Base-by-base conservation (phyloP, 106 monocot species). In the Apostasia ramifera region DNA sequence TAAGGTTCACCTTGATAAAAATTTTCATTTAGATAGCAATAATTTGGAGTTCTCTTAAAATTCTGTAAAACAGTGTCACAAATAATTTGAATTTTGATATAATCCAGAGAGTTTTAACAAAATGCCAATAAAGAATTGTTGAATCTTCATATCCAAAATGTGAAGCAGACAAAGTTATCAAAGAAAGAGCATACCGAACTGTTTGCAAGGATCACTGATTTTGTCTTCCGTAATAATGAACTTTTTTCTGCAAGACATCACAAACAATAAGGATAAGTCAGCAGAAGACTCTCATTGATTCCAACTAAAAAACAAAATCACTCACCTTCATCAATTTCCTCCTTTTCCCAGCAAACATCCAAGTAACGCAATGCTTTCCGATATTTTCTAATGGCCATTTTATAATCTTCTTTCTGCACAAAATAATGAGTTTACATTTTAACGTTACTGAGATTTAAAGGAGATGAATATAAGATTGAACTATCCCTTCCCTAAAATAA, bases 261-360 rank as follows among this genome's bases (percentile, higher is more conserved):
- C 47, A 65, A 14, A 47, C 5, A 37, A 62, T 8, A 62, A 2
- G 9, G 44, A 62, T 43, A 44, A 47, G 48, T 48, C 43, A 65
- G 2, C 2, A 65, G 37, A 50, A 53, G 52, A 40, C 44, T 68
- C 10, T 50, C 15, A 51, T 12, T 1, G 50, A 38, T 50, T 66
- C 38, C 0, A 10, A 5, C 44, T 39, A 51, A 66, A 50, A 54
- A 67, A 67, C 0, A 59, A 8, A 12, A 49, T 2, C 48, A 43
- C 73, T 69, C 38, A 52, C 83, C 80, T 83, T 83, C 83, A 76
- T 83, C 83, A 50, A 83, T 83, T 57, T 83, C 83, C 66, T 83
- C 79, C 62, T 83, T 79, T 13, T 83, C 83, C 83, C 83, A 83
- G 57, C 79, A 83, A 47, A 83, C 76, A 55, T 83, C 83, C 56